These are phyloP conservation scores for Ophiostoma sp. DNA, from an alignment of 2,329 filamentous ascomycete genomes.

Conservation along the genomic window DNA sequence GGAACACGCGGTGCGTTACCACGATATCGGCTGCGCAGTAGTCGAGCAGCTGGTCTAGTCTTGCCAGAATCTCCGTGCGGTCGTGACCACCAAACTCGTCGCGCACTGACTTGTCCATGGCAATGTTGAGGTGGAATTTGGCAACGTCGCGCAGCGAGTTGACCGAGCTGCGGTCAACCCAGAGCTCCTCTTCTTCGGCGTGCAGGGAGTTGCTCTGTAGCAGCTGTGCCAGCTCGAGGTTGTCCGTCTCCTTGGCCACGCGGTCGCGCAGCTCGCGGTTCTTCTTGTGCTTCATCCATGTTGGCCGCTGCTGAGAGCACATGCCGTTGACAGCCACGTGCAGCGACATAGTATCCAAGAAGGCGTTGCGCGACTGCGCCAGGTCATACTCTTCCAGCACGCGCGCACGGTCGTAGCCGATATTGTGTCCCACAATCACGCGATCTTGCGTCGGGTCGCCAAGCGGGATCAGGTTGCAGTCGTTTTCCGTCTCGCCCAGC, in stretches of 20 bases:
- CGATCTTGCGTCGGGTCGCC: slow-evolving; percentile 68
- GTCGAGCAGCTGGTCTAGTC: slow-evolving; percentile 76
- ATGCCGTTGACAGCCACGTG: slow-evolving; percentile 98
- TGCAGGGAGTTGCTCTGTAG: slow-evolving; percentile 61
- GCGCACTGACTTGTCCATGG: slow-evolving; percentile 82
- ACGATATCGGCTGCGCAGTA: slow-evolving; percentile 95
- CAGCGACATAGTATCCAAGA: slow-evolving; percentile 95
- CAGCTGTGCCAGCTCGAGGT: slow-evolving; percentile 63
- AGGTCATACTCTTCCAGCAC: slow-evolving; percentile 85
- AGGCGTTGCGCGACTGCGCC: slow-evolving; percentile 74
- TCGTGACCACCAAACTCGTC: slow-evolving; percentile 83
- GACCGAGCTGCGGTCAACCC: slow-evolving; percentile 89
- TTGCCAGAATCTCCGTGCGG: slow-evolving; percentile 60
- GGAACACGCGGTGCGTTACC: slow-evolving; percentile 89
- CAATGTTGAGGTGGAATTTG: slow-evolving; percentile 87
- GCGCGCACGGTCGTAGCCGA: slow-evolving; percentile 88
- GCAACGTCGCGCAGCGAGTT: slow-evolving; percentile 95
- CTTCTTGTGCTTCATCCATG: slow-evolving; percentile 96
- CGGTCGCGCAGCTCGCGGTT: slow-evolving; percentile 77
- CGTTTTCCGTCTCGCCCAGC: slow-evolving; percentile 69
- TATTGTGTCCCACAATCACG: slow-evolving; percentile 87
- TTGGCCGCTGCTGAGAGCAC: slow-evolving; percentile 93
- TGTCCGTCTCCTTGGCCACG: slow-evolving; percentile 64
- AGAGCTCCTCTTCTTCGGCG: slow-evolving; percentile 90
- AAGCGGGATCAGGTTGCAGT: slow-evolving; percentile 78